Conservation (phyloP, 345 rosid genomes). For the Carallia pectinifolia region DNA sequence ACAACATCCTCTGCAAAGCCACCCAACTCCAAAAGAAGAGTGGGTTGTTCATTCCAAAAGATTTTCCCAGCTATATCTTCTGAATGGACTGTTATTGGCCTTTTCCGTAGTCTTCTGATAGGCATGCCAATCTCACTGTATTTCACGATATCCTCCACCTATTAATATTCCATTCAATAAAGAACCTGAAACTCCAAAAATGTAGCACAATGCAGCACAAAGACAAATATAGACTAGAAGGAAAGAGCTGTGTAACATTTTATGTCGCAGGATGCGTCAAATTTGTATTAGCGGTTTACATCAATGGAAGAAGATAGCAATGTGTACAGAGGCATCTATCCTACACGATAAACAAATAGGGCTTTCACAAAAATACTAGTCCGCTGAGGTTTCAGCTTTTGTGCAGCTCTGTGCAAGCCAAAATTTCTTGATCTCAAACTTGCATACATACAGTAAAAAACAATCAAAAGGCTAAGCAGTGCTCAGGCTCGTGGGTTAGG, state of each 20-base stretch:
- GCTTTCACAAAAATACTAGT: background rate
- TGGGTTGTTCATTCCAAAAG: constrained; percentile 70
- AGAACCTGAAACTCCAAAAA: background rate
- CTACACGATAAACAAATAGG: background rate
- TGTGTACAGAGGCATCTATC: no score
- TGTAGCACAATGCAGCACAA: background rate
- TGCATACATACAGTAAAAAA: background rate
- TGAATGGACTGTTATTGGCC: constrained; percentile 43
- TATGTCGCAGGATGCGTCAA: no score
- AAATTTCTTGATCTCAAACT: constrained; percentile 1
- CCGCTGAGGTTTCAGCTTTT: background rate
- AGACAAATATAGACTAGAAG: background rate
- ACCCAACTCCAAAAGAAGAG: constrained; percentile 59
- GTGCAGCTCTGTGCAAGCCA: background rate
- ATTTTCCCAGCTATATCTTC: constrained; percentile 59
- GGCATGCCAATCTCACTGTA: constrained; percentile 66
- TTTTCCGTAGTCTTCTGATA: constrained; percentile 70
- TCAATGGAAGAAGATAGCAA: no score
- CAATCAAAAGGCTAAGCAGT: background rate
- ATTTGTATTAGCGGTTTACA: no score
- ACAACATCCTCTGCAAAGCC: constrained; percentile 48
- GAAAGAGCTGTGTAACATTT: background rate
- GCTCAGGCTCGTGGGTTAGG: no score
- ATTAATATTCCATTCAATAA: constrained; percentile 1
- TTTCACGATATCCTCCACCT: constrained; percentile 79